Evolutionary conservation across 2,329 filamentous ascomycete species (phyloP), one percentile per base, ranked within the genome.

Genomic region (Decorospora gaudefroyi): DNA sequence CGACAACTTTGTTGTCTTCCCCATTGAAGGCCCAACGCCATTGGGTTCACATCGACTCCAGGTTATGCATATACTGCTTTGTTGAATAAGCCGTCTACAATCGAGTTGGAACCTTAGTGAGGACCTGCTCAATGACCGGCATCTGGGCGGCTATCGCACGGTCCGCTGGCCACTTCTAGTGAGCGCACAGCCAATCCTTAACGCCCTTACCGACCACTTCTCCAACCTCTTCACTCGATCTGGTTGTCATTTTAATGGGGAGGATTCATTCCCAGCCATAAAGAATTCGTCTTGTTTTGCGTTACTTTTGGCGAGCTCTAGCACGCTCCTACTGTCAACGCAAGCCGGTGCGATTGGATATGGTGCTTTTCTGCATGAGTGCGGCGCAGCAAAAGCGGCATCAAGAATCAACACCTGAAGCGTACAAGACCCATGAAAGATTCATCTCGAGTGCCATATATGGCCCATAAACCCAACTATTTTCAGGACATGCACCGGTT

Each of bases 361-460:
- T 50, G 41, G 37, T 35, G 28, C 46, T 49, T 34, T 46, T n/a
- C n/a, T 40, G 42, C 39, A 51, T 34, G 37, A 37, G 26, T 34
- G 49, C 48, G 55, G 51, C 51, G 53, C 48, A 53, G 57, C 21
- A 12, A 33, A 26, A 19, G 41, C 33, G 36, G 40, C 38, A 45
- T 37, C 22, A 25, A 37, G 17, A 12, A 16, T 35, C 37, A 42
- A 44, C 21, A 42, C 28, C 33, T 34, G 15, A 16, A 13, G 19
- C 34, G 19, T 16, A 28, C 13, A 11, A 12, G 10, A 19, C n/a
- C n/a, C n/a, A n/a, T 22, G 21, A 9, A 26, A 15, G 12, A 11
- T 25, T 26, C 21, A 31, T 19, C 5, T 19, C 10, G 16, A 13
- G 25, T 4, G 17, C 26, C 42, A 49, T 57, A 57, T 57, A 57